These are phyloP conservation scores for Castanea crenata DNA, from an alignment of 306 rosid species.

Conservation along the genomic window DNA sequence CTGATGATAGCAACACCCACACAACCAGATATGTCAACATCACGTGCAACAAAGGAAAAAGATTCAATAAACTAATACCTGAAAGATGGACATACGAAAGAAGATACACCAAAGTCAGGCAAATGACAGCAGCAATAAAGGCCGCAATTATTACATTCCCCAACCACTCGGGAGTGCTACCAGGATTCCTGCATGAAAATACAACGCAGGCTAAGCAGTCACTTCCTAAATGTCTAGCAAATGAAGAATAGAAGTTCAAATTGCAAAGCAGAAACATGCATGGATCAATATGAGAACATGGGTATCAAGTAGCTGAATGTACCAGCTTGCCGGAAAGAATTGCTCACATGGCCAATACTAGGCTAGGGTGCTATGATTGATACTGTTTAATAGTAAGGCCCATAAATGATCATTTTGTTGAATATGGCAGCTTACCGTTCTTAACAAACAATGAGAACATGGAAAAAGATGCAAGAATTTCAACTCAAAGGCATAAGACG, in stretches of 20 bases:
- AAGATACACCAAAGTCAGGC: slow-evolving; percentile 83
- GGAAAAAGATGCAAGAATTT: slow-evolving; percentile 4
- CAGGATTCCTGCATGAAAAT: slow-evolving; percentile 75
- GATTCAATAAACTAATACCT: slow-evolving; percentile 49
- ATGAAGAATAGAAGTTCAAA: background rate
- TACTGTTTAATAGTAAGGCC: background rate
- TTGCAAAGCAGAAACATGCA: background rate
- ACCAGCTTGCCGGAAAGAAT: background rate
- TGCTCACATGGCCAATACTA: background rate
- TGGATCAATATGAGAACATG: background rate
- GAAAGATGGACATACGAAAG: slow-evolving; percentile 92
- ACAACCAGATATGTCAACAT: slow-evolving; percentile 8
- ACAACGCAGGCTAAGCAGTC: slow-evolving; percentile 19
- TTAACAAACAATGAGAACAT: background rate
- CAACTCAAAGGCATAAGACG: background rate
- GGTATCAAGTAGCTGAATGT: background rate
- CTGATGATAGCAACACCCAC: background rate
- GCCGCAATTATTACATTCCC: slow-evolving; percentile 64
- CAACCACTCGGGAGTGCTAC: slow-evolving; percentile 87
- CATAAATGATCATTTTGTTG: background rate
- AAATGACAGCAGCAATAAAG: slow-evolving; percentile 53
- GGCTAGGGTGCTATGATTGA: background rate
- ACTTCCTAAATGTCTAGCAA: slow-evolving; percentile 9
- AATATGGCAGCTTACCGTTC: background rate
- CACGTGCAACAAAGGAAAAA: background rate